phyloP scores from a whole-genome alignment of 2,329 filamentous ascomycete genomes.

The Cytospora piceicola region DNA sequence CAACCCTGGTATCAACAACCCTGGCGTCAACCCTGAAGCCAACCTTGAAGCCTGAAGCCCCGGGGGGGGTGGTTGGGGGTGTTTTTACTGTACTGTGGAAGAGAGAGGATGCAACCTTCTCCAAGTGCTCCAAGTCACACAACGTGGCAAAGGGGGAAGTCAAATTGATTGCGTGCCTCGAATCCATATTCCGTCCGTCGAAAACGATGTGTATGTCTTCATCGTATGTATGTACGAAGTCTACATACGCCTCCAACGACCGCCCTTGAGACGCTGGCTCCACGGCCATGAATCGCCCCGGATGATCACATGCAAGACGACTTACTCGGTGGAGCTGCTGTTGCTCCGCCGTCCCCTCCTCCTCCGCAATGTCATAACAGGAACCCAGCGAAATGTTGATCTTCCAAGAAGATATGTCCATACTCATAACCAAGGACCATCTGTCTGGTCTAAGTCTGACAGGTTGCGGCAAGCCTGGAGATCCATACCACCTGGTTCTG shows the following conservation, averaged over 20 bases:
- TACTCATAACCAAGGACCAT: background rate
- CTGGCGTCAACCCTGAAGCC: too few species aligned
- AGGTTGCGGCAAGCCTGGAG: background rate
- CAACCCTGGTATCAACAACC: too few species aligned
- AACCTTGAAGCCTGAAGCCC: too few species aligned
- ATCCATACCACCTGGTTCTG: background rate
- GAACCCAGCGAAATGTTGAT: background rate
- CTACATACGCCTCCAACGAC: background rate
- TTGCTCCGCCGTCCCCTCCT: background rate
- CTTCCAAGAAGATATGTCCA: background rate
- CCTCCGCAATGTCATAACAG: background rate
- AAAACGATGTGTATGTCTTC: too few species aligned
- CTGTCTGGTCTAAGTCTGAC: background rate
- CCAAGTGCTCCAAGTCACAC: background rate
- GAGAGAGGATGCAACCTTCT: background rate
- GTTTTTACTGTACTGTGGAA: too few species aligned
- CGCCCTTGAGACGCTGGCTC: slow-evolving; percentile 1
- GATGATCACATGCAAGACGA: slow-evolving; percentile 25
- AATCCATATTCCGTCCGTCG: background rate
- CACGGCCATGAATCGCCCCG: slow-evolving; percentile 23
- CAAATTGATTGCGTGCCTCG: background rate
- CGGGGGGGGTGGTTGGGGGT: too few species aligned
- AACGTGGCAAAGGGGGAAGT: too few species aligned
- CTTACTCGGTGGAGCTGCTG: slow-evolving; percentile 26
- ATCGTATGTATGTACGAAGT: too few species aligned